Conservation (phyloP, 192 early-diverging fungal genomes). For the Umbelopsis isabellina region DNA sequence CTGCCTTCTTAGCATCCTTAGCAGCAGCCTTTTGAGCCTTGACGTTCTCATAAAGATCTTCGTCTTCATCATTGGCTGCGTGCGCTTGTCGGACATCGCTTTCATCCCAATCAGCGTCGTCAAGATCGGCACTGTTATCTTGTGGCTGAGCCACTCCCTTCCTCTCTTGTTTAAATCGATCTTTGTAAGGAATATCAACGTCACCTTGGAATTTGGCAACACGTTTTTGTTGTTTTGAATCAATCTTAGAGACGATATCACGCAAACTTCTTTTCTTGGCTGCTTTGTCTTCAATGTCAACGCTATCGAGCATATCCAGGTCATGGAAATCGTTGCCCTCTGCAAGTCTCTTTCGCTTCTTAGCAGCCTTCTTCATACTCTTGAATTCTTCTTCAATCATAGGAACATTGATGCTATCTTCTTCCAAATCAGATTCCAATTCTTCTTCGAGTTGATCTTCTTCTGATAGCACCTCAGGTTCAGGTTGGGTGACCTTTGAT, state of each 20-base stretch:
- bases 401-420: constrained; percentile 27
- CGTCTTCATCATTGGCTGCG: constrained; percentile 55
- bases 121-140: constrained; percentile 50
- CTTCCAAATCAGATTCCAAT: constrained; percentile 35
- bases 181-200: constrained; percentile 81
- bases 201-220: constrained; percentile 67
- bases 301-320: constrained; percentile 68
- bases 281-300: constrained; percentile 83
- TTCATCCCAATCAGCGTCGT: constrained; percentile 64
- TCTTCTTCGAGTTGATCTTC: constrained; percentile 26
- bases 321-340: constrained; percentile 76
- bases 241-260: constrained; percentile 67
- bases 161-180: constrained; percentile 48
- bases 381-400: constrained; percentile 44
- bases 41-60: constrained; percentile 55
- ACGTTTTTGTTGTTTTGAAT: constrained; percentile 51
- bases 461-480: constrained; percentile 9
- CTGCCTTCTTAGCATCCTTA: constrained; percentile 53
- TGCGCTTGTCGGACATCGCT: constrained; percentile 55
- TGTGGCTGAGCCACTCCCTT: constrained; percentile 50
- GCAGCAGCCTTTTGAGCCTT: constrained; percentile 50
- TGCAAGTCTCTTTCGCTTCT: constrained; percentile 42
- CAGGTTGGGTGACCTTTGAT: not conserved
- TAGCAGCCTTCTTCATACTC: constrained; percentile 45
- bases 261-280: constrained; percentile 61